Evolutionary conservation across 768 basidiomycete species (phyloP).

Genomic region (Serpula lacrymans): DNA sequence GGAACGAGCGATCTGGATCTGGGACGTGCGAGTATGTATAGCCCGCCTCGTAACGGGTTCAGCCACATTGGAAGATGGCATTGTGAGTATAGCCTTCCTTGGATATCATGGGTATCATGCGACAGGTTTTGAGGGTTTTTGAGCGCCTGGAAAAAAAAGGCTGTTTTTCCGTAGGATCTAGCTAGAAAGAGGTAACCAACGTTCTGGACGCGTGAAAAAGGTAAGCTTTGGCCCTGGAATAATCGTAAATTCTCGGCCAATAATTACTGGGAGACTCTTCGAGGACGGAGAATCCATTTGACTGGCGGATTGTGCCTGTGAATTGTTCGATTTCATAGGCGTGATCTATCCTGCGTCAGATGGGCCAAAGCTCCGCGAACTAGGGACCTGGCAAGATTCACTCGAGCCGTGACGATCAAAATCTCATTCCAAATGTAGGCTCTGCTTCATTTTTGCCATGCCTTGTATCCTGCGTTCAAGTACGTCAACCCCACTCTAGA

Average conservation of each 20-base stretch:
- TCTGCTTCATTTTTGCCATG: slow-evolving; percentile 29
- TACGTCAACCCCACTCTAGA: slow-evolving; percentile 25
- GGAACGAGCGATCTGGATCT: no score
- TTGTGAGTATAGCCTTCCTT: slow-evolving; percentile 28
- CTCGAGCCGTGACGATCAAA: slow-evolving; percentile 27
- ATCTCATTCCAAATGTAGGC: slow-evolving; percentile 24
- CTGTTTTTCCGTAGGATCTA: slow-evolving; percentile 26
- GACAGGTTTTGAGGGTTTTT: slow-evolving; percentile 21
- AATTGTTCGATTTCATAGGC: slow-evolving; percentile 31
- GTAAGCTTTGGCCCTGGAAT: slow-evolving; percentile 37
- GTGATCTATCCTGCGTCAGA: slow-evolving; percentile 24
- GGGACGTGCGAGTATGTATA: no score
- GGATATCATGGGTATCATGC: slow-evolving; percentile 24
- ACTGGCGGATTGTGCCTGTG: slow-evolving; percentile 37
- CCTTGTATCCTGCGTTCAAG: slow-evolving; percentile 23
- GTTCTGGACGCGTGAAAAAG: slow-evolving; percentile 46
- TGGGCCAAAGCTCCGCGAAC: slow-evolving; percentile 33
- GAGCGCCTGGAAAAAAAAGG: slow-evolving; percentile 21
- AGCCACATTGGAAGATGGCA: slow-evolving; percentile 4
- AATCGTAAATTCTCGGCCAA: slow-evolving; percentile 40
- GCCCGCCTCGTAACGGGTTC: slow-evolving; percentile 2
- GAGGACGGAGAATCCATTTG: slow-evolving; percentile 43
- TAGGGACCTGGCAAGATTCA: slow-evolving; percentile 24
- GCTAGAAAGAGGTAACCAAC: slow-evolving; percentile 48
- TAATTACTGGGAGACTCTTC: slow-evolving; percentile 48